phyloP scores from a whole-genome alignment of 306 rosid genomes.

The Citrullus amarus region DNA sequence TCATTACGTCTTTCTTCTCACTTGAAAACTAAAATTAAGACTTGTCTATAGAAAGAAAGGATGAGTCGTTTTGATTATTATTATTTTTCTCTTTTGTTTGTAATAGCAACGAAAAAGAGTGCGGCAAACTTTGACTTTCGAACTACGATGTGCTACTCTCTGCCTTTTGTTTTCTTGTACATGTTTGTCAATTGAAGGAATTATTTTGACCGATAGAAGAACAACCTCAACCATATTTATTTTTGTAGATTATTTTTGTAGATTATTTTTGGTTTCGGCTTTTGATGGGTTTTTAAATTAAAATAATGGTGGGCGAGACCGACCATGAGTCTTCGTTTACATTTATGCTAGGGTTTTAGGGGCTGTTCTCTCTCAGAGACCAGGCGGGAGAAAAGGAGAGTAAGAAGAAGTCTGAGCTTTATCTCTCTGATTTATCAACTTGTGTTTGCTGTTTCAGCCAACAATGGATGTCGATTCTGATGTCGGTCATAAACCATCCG shows the following conservation, averaged over 20 bases:
- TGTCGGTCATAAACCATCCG: conserved; percentile 7
- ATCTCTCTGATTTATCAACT: not conserved
- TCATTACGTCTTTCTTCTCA: not conserved
- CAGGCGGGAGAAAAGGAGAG: not conserved
- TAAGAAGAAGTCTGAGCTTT: not conserved
- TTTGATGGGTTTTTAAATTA: not conserved
- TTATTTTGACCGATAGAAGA: not conserved
- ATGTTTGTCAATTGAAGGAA: not conserved
- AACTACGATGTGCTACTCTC: not conserved
- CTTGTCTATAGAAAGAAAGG: not conserved
- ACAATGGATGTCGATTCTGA: conserved; percentile 46
- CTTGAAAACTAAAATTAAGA: not conserved
- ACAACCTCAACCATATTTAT: not conserved
- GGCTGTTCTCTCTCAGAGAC: not conserved
- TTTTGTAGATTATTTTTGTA: not conserved
- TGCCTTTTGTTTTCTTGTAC: not conserved
- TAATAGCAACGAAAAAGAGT: not conserved
- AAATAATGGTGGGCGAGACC: not conserved
- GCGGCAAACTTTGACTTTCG: not conserved
- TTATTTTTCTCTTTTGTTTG: not conserved
- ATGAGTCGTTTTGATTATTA: not conserved
- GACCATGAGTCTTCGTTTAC: not conserved
- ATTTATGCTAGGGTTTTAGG: not conserved
- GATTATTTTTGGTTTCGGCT: not conserved
- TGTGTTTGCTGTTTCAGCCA: not conserved